These are phyloP conservation scores for Acer saccharum DNA, from an alignment of 345 rosid species.

Conservation along the genomic window DNA sequence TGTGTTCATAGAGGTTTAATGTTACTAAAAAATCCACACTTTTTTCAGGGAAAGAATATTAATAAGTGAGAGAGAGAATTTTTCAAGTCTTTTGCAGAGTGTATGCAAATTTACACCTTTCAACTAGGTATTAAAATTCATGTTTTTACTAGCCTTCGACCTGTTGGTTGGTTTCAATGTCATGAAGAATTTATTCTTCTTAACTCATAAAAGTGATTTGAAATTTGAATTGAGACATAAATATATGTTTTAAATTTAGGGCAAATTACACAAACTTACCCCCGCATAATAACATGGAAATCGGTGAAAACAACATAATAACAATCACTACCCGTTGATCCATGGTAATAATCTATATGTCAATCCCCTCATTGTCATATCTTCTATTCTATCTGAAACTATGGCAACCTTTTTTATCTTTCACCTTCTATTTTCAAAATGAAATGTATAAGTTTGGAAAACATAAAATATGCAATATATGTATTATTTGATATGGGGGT, in stretches of 20 bases:
- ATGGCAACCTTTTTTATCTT: too few species aligned
- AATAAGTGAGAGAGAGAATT: not conserved
- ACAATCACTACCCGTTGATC: too few species aligned
- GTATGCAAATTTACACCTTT: not conserved
- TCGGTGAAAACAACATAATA: too few species aligned
- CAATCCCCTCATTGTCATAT: too few species aligned
- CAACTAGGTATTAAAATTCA: not conserved
- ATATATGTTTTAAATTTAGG: not conserved
- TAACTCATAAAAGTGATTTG: not conserved
- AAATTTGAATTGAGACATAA: not conserved
- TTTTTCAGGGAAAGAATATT: not conserved
- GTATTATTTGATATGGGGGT: too few species aligned
- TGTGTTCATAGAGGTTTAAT: not conserved
- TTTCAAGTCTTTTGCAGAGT: not conserved
- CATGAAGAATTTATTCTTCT: not conserved
- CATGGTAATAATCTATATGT: too few species aligned
- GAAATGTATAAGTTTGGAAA: too few species aligned
- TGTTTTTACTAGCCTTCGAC: not conserved
- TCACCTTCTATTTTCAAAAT: too few species aligned
- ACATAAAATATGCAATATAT: too few species aligned
- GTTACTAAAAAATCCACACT: not conserved
- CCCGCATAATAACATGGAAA: not conserved
- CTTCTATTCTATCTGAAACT: too few species aligned
- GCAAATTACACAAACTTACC: too few species aligned
- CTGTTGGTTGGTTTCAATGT: not conserved